phyloP scores from a whole-genome alignment of 2,329 filamentous ascomycete genomes.

The Colletotrichum liaoningense region DNA sequence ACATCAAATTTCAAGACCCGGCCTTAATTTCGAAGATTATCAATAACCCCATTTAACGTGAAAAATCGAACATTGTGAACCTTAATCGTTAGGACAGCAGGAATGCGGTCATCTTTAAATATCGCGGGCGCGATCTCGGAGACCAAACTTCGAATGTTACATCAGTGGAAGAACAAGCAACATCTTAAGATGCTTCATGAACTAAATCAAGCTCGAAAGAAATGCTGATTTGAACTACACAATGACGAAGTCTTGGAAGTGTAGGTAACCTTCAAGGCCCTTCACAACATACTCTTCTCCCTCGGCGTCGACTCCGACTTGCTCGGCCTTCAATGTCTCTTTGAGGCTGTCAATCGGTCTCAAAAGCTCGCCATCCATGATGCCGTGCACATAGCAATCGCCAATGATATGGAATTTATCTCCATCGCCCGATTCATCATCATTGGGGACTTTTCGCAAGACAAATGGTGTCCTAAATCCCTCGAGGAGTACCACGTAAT shows the following conservation, averaged over 20 bases:
- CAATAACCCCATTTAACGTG: not conserved
- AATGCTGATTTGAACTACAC: not conserved
- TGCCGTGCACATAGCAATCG: slow-evolving; percentile 13
- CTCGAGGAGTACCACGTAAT: slow-evolving; percentile 46
- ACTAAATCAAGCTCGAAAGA: no score
- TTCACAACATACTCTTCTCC: slow-evolving; percentile 1
- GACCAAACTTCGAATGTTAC: no score
- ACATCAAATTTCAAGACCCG: not conserved
- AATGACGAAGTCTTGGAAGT: not conserved
- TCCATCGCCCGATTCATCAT: fast-evolving
- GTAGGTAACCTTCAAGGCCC: not conserved
- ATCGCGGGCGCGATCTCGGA: no score
- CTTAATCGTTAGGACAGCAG: no score
- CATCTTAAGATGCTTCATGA: no score
- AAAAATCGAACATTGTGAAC: not conserved
- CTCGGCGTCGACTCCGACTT: not conserved
- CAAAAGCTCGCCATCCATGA: slow-evolving; percentile 13
- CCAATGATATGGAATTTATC: not conserved
- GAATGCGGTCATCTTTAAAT: no score
- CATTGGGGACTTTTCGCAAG: slow-evolving; percentile 37
- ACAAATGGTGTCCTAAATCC: slow-evolving; percentile 48
- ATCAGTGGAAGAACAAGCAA: no score
- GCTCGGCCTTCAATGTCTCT: not conserved
- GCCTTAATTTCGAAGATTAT: not conserved
- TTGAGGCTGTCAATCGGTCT: not conserved